Base-by-base conservation (phyloP, 2,329 filamentous ascomycete species). In the Neocucurbitaria cava region DNA sequence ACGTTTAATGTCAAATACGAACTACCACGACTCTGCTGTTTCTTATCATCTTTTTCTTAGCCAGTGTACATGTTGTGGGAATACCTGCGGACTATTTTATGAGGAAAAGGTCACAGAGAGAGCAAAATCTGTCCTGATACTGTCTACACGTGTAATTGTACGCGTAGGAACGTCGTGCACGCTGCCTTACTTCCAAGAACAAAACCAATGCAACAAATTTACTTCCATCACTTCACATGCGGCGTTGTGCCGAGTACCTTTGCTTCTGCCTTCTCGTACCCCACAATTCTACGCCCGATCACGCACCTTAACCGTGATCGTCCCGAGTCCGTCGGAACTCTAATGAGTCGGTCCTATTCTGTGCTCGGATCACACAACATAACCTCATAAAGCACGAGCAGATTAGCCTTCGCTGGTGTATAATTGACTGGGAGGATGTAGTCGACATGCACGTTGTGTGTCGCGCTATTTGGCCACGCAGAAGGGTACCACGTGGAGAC, bases 291-390 rank as follows among this genome's bases (percentile, higher is more conserved):
- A 13, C n/a, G 30, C 43, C 9, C 18, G 33, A 46, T 36, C 23
- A 24, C 30, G 20, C 8, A 15, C 9, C 20, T 28, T 11, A 26
- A 30, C 31, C n/a, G 20, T 18, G 23, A 48, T 31, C 46, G 8
- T 39, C 46, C 23, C 35, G 35, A 39, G 20, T 30, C 46, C 35
- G 46, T 48, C 46, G 15, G 23, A 48, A 39, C 36, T 17, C 26
- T 40, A 48, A 48, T n/a, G 5, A 15, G 20, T 41, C 18, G 18
- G 13, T 20, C 18, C 21, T 20, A 18, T 7, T 38, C 18, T 8
- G 9, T 4, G 35, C 35, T n/a, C n/a, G n/a, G 13, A 18, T 38
- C 18, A 18, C 18, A 38, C 35, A n/a, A n/a, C n/a, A n/a, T n/a
- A n/a, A n/a, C n/a, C n/a, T n/a, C n/a, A n/a, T n/a, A n/a, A n/a